Base-by-base conservation (phyloP, 1,284 basidiomycete genomes). In the Polyporus tsugae region DNA sequence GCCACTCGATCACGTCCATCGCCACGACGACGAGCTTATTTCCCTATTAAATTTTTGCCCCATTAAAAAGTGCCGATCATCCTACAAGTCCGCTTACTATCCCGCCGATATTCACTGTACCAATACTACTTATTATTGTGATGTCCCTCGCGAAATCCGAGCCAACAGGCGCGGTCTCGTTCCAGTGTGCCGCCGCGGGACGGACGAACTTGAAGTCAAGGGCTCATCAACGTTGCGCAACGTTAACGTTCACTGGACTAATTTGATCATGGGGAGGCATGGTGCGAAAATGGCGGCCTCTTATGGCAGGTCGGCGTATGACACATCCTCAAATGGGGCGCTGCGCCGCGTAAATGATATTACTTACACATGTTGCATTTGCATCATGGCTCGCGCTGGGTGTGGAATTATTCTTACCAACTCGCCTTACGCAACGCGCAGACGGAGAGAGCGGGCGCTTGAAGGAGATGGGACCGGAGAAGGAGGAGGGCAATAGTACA, bases 291-390 rank as follows among this genome's bases (percentile, higher is more conserved):
- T 33, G 52, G 52, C 29, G 13, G 11, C 7, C 29, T 0, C 15
- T 33, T 53, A 33, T 53, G 29, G 52, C 52, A 33, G 13, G 52
- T 33, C 25, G 2, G 46, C 25, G 33, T 15, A 53, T 49, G 19
- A 6, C 39, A 15, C 39, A 41, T 41, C 39, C n/a, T n/a, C n/a
- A n/a, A n/a, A n/a, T n/a, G n/a, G n/a, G n/a, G 3, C 2, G 52
- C 52, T 53, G 52, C 52, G 52, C 52, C 52, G 55, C 55, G 55
- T 38, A 38, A 10, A 53, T 53, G 25, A 49, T 25, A 25, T 49
- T 5, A 5, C 46, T 49, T n/a, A n/a, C n/a, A n/a, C n/a, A n/a
- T 49, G 6, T 6, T 7, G 46, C n/a, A 49, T 29, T 29, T 29
- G 29, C 29, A 29, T 29, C 22, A 49, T 25, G 46, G 22, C n/a